phyloP scores from a whole-genome alignment of 331 rosid genomes.

The Stylosanthes scabra region DNA sequence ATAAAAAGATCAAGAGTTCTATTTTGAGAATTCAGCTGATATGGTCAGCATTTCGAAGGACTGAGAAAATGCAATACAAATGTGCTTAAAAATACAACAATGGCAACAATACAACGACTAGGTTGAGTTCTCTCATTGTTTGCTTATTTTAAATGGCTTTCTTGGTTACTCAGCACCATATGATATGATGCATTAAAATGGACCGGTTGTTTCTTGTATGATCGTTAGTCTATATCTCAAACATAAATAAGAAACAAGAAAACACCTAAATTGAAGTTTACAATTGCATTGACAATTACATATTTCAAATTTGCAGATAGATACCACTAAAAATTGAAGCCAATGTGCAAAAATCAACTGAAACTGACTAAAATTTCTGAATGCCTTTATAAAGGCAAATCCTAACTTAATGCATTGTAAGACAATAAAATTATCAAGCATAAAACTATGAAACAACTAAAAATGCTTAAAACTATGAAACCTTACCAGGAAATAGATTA shows the following conservation, averaged over 20 bases:
- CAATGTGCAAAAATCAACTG: conserved; percentile 16
- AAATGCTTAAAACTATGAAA: not conserved
- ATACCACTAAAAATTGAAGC: conserved; percentile 3
- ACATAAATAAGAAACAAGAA: too few relatives aligned
- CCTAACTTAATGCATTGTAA: not conserved
- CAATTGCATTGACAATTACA: not conserved
- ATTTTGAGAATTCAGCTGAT: conserved; percentile 12
- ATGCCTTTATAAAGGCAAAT: conserved; percentile 11
- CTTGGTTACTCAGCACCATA: too few relatives aligned
- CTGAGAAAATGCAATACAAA: conserved; percentile 10
- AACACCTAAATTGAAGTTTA: not conserved
- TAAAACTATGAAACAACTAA: not conserved
- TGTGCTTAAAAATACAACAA: not conserved
- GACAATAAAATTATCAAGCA: conserved; percentile 19
- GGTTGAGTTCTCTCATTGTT: too few relatives aligned
- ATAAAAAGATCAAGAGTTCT: not conserved
- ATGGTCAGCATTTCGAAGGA: not conserved
- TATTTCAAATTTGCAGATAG: not conserved
- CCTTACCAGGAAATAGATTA: conserved; percentile 76
- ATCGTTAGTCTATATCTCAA: too few relatives aligned
- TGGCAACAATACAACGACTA: not conserved
- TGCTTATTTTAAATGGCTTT: too few relatives aligned
- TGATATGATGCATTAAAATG: too few relatives aligned
- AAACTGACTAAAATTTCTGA: not conserved
- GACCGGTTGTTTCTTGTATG: too few relatives aligned